These are phyloP conservation scores for Tetrahymena malaccensis DNA, from an alignment of 73 alveolate species.

Conservation along the genomic window DNA sequence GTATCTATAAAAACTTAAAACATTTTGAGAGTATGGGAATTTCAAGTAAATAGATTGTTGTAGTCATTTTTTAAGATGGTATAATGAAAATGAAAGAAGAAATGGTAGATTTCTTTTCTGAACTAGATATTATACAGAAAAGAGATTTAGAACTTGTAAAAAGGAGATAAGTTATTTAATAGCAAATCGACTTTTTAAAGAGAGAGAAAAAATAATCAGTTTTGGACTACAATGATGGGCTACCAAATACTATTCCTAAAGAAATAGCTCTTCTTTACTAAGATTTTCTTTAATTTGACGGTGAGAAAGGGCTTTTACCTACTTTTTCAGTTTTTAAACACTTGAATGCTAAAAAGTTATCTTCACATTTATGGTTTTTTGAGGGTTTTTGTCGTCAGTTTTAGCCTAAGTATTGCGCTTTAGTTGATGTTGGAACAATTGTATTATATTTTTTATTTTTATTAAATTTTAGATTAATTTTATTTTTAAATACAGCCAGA, in stretches of 20 bases:
- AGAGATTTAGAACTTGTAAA: neutral
- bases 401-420: conserved; percentile 26
- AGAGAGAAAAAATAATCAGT: neutral
- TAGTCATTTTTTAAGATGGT: neutral
- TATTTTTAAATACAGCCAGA: conserved; percentile 1
- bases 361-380: conserved; percentile 48
- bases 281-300: neutral
- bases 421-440: conserved; percentile 34
- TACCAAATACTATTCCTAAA: neutral
- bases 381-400: conserved; percentile 32
- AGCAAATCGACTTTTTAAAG: neutral
- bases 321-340: conserved; percentile 36
- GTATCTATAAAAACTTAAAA: neutral
- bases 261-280: neutral
- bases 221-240: neutral
- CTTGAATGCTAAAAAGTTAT: conserved; percentile 20
- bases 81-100: neutral
- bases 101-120: neutral
- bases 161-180: neutral
- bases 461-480: neutral
- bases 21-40: neutral
- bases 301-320: neutral
- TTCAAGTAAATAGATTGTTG: neutral
- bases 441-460: neutral
- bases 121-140: neutral